Percentiles rank a stretch among this genome's conserved stretches.
Conservation (phyloP, 345 rosid genomes). For the Gossypium turneri region DNA sequence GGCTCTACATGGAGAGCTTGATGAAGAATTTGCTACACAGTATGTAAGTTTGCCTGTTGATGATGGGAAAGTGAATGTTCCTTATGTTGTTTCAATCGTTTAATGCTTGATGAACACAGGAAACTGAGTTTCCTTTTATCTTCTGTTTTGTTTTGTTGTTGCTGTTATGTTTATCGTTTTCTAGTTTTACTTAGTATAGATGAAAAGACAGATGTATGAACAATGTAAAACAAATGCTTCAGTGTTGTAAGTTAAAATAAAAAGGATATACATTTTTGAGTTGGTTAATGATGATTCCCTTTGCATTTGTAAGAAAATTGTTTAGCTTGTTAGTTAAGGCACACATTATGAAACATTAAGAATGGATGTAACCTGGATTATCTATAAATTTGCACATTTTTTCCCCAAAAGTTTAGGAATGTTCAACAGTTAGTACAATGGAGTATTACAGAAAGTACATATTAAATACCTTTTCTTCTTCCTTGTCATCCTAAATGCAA, state of each 20-base stretch:
- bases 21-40: conserved; percentile 60
- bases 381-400: background rate
- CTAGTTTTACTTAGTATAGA: background rate
- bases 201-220: background rate
- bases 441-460: conserved; percentile 16
- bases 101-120: conserved; percentile 16
- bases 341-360: background rate
- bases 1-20: conserved; percentile 68
- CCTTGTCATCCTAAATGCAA: conserved; percentile 20
- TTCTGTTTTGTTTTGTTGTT: background rate
- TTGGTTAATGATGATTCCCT: background rate
- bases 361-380: background rate
- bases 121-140: background rate
- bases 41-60: conserved; percentile 76
- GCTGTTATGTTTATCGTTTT: background rate
- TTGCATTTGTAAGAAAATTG: background rate
- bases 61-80: conserved; percentile 66
- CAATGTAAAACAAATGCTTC: conserved; percentile 6
- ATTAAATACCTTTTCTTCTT: conserved; percentile 2
- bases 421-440: conserved; percentile 5
- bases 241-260: background rate
- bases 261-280: background rate
- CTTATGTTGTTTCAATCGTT: conserved; percentile 50
- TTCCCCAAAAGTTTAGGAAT: background rate
- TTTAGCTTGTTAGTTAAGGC: background rate